These are phyloP conservation scores for Isabelozyma heimii DNA, from an alignment of 805 yeast genomes.

Conservation along the genomic window DNA sequence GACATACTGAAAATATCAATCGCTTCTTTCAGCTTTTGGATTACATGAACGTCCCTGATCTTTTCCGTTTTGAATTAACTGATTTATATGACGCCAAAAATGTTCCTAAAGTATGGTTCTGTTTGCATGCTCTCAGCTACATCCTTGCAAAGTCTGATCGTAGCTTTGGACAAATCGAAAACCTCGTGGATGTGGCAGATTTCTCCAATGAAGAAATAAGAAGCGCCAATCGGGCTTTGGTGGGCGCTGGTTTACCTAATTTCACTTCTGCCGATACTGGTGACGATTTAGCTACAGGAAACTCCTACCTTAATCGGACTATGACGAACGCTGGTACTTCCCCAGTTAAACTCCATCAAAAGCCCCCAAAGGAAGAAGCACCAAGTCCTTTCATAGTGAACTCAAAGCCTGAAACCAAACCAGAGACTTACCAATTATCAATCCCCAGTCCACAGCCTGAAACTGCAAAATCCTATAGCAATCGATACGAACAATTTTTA, in stretches of 20 bases:
- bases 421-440: background rate
- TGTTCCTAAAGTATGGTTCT: constrained; percentile 90
- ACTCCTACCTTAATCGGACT: constrained; percentile 18
- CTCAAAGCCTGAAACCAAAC: background rate
- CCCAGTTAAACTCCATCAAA: background rate
- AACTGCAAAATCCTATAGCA: background rate
- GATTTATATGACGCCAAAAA: constrained; percentile 91
- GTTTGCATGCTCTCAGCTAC: constrained; percentile 83
- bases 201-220: constrained; percentile 70
- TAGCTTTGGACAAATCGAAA: constrained; percentile 57
- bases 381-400: background rate
- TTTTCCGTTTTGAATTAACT: constrained; percentile 86
- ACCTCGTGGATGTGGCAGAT: constrained; percentile 58
- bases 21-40: constrained; percentile 71
- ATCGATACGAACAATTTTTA: background rate
- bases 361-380: background rate
- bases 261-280: constrained; percentile 47
- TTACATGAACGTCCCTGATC: constrained; percentile 74
- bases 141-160: constrained; percentile 57
- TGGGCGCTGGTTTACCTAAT: constrained; percentile 73
- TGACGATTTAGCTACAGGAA: constrained; percentile 8
- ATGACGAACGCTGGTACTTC: background rate
- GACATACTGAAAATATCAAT: constrained; percentile 91
- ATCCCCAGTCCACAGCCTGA: background rate
- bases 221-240: constrained; percentile 64